Percentiles rank a stretch among this genome's conserved stretches.
Evolutionary conservation across 2,329 filamentous ascomycete genomes (phyloP).

Genomic region (Pleurostoma richardsiae): DNA sequence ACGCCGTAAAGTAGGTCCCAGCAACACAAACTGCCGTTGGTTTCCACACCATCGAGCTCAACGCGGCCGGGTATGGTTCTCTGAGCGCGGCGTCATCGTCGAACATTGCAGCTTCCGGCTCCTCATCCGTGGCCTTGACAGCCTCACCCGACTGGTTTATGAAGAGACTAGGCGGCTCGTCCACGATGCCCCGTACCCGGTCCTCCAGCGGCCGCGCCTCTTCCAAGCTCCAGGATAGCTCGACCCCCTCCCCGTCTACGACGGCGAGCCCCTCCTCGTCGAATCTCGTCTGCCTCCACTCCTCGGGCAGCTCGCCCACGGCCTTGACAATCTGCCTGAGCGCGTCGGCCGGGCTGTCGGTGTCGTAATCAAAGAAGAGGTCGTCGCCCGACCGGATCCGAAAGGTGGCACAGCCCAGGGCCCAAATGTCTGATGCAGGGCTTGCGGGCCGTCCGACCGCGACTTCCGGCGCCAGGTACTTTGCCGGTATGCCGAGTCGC

Average conservation of each 20-base stretch:
- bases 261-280: slow-evolving; percentile 8
- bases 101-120: background rate
- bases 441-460: slow-evolving; percentile 8
- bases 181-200: slow-evolving; percentile 6
- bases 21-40: slow-evolving; percentile 9
- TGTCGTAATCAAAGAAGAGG: slow-evolving; percentile 10
- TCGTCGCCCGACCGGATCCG: slow-evolving; percentile 11
- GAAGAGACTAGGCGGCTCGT: slow-evolving; percentile 7
- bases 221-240: background rate
- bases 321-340: slow-evolving; percentile 8
- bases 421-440: slow-evolving; percentile 13
- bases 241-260: background rate
- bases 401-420: slow-evolving; percentile 10
- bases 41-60: slow-evolving; percentile 8
- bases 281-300: slow-evolving; percentile 10
- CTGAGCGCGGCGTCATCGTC: background rate
- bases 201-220: slow-evolving; percentile 6
- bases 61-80: slow-evolving; percentile 6
- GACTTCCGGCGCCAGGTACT: slow-evolving; percentile 15
- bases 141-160: slow-evolving; percentile 6
- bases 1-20: slow-evolving; percentile 7
- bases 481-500: slow-evolving; percentile 6
- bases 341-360: slow-evolving; percentile 7
- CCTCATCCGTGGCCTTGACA: background rate
- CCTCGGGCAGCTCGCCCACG: slow-evolving; percentile 10